Evolutionary conservation across 2,329 filamentous ascomycete species (phyloP), one percentile per base, ranked within the genome.

Genomic region (Fusarium transvaalense): DNA sequence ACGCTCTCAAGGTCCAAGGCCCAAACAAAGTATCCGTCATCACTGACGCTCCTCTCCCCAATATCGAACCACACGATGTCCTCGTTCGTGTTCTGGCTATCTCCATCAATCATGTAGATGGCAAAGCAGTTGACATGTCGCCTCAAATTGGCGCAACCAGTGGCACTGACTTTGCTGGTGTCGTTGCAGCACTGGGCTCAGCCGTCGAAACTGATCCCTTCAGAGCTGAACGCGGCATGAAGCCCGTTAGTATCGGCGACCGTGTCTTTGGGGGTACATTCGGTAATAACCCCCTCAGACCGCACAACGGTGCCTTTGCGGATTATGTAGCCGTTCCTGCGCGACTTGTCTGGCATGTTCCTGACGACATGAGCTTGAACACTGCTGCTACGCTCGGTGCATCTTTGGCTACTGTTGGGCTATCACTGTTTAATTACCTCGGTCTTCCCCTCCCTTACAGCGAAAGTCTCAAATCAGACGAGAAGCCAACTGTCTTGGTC

Each of bases 401-500:
- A 6, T 35, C 47, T 21, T 15, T 51, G 34, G 47, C 47, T 38
- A 51, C 47, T 17, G 47, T 51, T 15, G 47, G 47, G 3, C n/a
- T 51, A 4, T 51, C 47, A 5, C 23, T 51, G 3, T 51, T 51
- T 21, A 51, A 51, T 3, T 51, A 51, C 21, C 47, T 51, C 3
- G 47, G 35, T 15, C 34, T 51, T 23, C 47, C 47, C 17, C 34
- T 51, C 12, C 47, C 47, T 6, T 51, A 38, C 7, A 51, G 47
- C 14, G 7, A 51, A 21, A 29, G 17, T 9, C 32, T 27, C 7
- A 27, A 38, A 6, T 3, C 15, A 9, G 19, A 12, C 4, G 34
- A 48, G 10, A 35, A 38, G 29, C 58, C 32, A 12, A 58, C 53
- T 61, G 58, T 58, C 8, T 37, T 61, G 12, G 53, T 61, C 6